phyloP scores from a whole-genome alignment of 768 basidiomycete genomes.

The Piloderma croceum region DNA sequence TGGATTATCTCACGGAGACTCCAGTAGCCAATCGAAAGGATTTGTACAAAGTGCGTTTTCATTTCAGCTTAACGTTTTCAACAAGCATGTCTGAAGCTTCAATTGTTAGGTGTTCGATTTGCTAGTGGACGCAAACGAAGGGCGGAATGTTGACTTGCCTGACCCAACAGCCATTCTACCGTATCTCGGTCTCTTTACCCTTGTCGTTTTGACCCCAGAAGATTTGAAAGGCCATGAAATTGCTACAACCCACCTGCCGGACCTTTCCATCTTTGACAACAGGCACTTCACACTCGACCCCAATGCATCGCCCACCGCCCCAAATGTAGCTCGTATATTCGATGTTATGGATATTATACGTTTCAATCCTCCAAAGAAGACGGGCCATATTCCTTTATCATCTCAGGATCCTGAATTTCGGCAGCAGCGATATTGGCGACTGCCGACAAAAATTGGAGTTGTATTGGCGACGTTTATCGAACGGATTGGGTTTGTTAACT shows the following conservation, averaged over 20 bases:
- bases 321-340: constrained; percentile 6
- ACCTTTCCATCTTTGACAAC: constrained; percentile 4
- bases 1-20: constrained; percentile 3
- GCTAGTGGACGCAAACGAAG: neutral
- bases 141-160: constrained; percentile 4
- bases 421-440: too few relatives aligned
- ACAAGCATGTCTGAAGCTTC: too few relatives aligned
- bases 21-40: constrained; percentile 6
- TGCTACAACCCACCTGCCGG: constrained; percentile 3
- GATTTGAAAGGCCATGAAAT: constrained; percentile 3
- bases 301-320: constrained; percentile 2
- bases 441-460: too few relatives aligned
- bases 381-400: too few relatives aligned
- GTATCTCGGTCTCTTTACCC: constrained; percentile 6
- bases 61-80: neutral
- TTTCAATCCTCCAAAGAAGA: constrained; percentile 3
- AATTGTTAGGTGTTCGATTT: constrained; percentile 7
- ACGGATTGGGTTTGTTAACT: too few relatives aligned
- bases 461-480: too few relatives aligned
- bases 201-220: constrained; percentile 4
- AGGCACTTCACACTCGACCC: constrained; percentile 4
- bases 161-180: constrained; percentile 4
- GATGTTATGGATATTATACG: constrained; percentile 2
- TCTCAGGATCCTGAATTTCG: too few relatives aligned
- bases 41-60: constrained; percentile 8